Evolutionary conservation across 441 rosid species (phyloP).

Genomic region (Francoa sonchifolia): DNA sequence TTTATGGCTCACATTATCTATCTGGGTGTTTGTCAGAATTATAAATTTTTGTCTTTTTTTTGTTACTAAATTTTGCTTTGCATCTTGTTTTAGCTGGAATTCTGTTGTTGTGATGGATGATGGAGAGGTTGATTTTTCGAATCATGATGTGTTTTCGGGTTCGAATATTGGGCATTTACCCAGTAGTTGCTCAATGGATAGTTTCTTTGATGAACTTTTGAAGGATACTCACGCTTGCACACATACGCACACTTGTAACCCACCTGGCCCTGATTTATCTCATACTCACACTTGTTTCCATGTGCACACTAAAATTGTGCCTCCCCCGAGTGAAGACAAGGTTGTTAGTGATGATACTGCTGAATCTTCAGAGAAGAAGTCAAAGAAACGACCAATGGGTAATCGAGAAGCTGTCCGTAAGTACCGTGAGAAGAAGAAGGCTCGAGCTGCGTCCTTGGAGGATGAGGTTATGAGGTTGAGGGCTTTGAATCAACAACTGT

Average conservation of each 20-base stretch:
- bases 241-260: slow-evolving; percentile 90
- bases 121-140: slow-evolving; percentile 81
- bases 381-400: slow-evolving; percentile 64
- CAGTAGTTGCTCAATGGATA: slow-evolving; percentile 58
- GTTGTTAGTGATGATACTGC: slow-evolving; percentile 60
- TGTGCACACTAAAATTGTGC: slow-evolving; percentile 78
- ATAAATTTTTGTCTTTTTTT: slow-evolving; percentile 3
- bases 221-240: slow-evolving; percentile 75
- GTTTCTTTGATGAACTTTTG: slow-evolving; percentile 61
- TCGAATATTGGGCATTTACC: slow-evolving; percentile 53
- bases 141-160: slow-evolving; percentile 52
- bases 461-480: slow-evolving; percentile 66
- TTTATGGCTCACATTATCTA: neutral
- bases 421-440: slow-evolving; percentile 96
- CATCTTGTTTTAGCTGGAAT: neutral
- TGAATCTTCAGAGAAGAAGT: slow-evolving; percentile 45
- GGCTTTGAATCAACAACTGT: slow-evolving; percentile 66
- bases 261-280: slow-evolving; percentile 83
- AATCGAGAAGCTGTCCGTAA: slow-evolving; percentile 87
- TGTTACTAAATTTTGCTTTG: slow-evolving; percentile 6
- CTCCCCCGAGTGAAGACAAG: slow-evolving; percentile 57
- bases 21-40: slow-evolving; percentile 7
- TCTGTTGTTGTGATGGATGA: slow-evolving; percentile 47
- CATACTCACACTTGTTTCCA: slow-evolving; percentile 94
- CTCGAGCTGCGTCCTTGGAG: slow-evolving; percentile 80